Evolutionary conservation across 1,284 basidiomycete genomes (phyloP).

Genomic region (Mycocalia duriaeana): DNA sequence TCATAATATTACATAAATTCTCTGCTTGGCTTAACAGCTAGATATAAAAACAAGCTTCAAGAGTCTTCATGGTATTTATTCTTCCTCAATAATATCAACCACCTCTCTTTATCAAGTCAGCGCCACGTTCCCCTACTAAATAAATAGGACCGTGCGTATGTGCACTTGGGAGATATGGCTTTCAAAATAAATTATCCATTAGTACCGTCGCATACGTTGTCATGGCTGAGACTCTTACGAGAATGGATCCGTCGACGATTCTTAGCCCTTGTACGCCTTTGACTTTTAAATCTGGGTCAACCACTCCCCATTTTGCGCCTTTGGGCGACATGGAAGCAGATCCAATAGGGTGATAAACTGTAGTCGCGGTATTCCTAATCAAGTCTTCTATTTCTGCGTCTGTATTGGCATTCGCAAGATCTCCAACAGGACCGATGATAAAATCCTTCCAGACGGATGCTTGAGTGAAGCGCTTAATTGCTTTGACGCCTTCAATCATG

Average conservation of each 20-base stretch:
- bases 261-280: conserved; percentile 30
- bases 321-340: conserved; percentile 24
- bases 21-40: background rate
- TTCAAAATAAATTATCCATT: background rate
- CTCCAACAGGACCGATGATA: conserved; percentile 14
- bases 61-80: background rate
- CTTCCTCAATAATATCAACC: background rate
- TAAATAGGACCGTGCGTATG: background rate
- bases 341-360: conserved; percentile 20
- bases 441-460: conserved; percentile 28
- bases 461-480: conserved; percentile 21
- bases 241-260: conserved; percentile 37
- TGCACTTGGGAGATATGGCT: background rate
- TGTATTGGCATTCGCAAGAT: conserved; percentile 9
- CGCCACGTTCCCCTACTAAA: background rate
- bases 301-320: conserved; percentile 20
- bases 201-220: background rate
- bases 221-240: conserved; percentile 13
- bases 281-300: conserved; percentile 37
- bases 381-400: conserved; percentile 17
- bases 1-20: background rate
- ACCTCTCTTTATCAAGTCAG: no score
- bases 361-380: conserved; percentile 12
- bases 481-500: conserved; percentile 27
- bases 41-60: background rate